These are phyloP conservation scores for Jaminaea rosea DNA, from an alignment of 1,284 basidiomycete genomes.

Conservation along the genomic window DNA sequence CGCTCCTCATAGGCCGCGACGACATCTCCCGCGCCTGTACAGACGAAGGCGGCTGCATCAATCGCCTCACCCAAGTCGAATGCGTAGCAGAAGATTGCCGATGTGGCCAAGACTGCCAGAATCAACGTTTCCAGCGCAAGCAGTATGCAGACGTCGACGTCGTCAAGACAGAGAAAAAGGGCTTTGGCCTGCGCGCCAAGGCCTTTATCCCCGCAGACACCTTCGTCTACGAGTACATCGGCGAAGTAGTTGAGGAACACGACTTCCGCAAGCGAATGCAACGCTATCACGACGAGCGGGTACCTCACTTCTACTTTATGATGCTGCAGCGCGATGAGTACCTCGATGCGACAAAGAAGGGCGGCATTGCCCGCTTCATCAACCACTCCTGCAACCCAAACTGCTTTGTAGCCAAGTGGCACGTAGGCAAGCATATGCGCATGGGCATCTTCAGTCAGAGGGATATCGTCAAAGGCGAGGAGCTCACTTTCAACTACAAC, in stretches of 20 bases:
- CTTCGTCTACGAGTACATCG: slow-evolving; percentile 96
- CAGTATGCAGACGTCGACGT: slow-evolving; percentile 83
- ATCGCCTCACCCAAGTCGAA: slow-evolving; percentile 91
- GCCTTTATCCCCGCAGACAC: slow-evolving; percentile 63
- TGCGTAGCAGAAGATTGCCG: slow-evolving; percentile 80
- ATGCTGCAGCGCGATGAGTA: slow-evolving; percentile 99
- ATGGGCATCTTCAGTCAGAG: slow-evolving; percentile 98
- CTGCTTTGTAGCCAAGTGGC: slow-evolving; percentile 99
- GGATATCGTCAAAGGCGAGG: slow-evolving; percentile 70
- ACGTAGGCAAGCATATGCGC: slow-evolving; percentile 76
- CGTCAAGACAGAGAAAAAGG: slow-evolving; percentile 89
- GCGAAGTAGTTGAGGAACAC: slow-evolving; percentile 81
- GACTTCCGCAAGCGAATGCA: slow-evolving; percentile 90
- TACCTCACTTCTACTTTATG: slow-evolving; percentile 99
- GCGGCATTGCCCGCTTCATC: slow-evolving; percentile 89
- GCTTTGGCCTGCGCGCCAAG: slow-evolving; percentile 77
- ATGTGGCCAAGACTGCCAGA: slow-evolving; percentile 72
- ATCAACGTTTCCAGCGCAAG: slow-evolving; percentile 74
- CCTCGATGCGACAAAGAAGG: slow-evolving; percentile 94
- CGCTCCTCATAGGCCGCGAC: slow-evolving; percentile 7
- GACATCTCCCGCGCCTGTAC: slow-evolving; percentile 60
- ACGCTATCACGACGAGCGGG: slow-evolving; percentile 83
- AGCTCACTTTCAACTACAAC: slow-evolving; percentile 99
- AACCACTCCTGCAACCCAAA: slow-evolving; percentile 98
- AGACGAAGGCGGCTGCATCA: slow-evolving; percentile 87